Evolutionary conservation across 208 protist genomes (phyloP).

Genomic region (Crithidia mellificae): DNA sequence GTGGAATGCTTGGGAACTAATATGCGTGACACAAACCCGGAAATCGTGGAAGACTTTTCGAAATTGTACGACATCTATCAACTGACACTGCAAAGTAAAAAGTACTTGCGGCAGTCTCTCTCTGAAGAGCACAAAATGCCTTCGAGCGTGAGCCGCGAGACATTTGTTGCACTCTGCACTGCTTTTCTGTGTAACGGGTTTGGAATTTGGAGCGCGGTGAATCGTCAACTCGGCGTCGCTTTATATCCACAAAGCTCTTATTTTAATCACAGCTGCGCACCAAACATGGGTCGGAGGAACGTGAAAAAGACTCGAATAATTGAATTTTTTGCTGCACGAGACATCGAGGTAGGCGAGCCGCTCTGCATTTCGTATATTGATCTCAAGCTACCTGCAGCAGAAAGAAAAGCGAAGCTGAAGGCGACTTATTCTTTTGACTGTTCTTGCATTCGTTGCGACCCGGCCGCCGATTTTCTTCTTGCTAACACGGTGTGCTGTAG

Average conservation of each 20-base stretch:
- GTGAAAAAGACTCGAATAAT: slow-evolving; percentile 15
- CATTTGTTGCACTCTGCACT: slow-evolving; percentile 35
- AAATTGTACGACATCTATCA: slow-evolving; percentile 28
- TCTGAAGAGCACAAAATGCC: slow-evolving; percentile 15
- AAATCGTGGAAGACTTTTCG: slow-evolving; percentile 36
- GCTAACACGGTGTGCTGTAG: slow-evolving; percentile 27
- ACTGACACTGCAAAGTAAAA: slow-evolving; percentile 22
- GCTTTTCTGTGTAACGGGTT: slow-evolving; percentile 54
- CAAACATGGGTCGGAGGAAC: slow-evolving; percentile 39
- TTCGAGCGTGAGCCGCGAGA: slow-evolving; percentile 16
- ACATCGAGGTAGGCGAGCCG: slow-evolving; percentile 25
- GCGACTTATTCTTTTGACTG: slow-evolving; percentile 46
- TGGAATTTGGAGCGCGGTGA: slow-evolving; percentile 32
- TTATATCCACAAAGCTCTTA: slow-evolving; percentile 43
- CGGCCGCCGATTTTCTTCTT: slow-evolving; percentile 7
- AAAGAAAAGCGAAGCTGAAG: slow-evolving; percentile 29
- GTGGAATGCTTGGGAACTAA: slow-evolving; percentile 44
- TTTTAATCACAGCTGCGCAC: slow-evolving; percentile 53
- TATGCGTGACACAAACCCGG: slow-evolving; percentile 17
- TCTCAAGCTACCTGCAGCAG: slow-evolving; percentile 22
- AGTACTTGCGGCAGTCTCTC: slow-evolving; percentile 8
- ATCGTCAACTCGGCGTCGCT: slow-evolving; percentile 22
- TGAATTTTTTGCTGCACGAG: slow-evolving; percentile 34
- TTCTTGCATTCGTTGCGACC: slow-evolving; percentile 24
- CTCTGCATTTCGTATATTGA: slow-evolving; percentile 57